These are phyloP conservation scores for Metschnikowia orientalis DNA, from an alignment of 805 yeast genomes.

Conservation along the genomic window DNA sequence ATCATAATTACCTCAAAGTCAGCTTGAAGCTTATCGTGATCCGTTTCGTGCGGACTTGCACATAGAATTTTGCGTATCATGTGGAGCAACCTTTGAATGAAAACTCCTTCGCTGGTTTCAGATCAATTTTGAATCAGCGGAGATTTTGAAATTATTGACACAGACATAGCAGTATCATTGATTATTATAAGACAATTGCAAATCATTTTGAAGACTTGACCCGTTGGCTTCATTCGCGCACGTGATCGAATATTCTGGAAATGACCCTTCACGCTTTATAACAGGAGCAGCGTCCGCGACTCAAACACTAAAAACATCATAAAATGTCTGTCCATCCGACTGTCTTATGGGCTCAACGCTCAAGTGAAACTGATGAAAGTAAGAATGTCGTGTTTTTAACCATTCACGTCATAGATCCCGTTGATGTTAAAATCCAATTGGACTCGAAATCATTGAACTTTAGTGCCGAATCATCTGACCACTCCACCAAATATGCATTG, in stretches of 20 bases:
- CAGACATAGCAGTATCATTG: not conserved
- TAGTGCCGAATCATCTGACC: slow-evolving; percentile 39
- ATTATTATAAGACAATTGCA: too few species aligned
- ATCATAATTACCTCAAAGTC: slow-evolving; percentile 9
- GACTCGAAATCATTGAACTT: slow-evolving; percentile 53
- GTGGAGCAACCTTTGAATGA: not conserved
- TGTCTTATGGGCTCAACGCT: slow-evolving; percentile 97
- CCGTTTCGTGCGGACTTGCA: too few species aligned
- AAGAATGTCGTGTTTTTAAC: slow-evolving; percentile 78
- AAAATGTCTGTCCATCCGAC: slow-evolving; percentile 31
- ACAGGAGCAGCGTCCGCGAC: not conserved
- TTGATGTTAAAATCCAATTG: slow-evolving; percentile 56
- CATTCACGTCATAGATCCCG: slow-evolving; percentile 67
- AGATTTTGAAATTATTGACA: not conserved
- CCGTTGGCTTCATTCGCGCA: too few species aligned
- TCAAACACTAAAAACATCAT: too few species aligned
- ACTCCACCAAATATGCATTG: slow-evolving; percentile 55
- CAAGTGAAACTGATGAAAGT: slow-evolving; percentile 62
- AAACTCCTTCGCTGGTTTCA: not conserved
- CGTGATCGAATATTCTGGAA: slow-evolving; percentile 22
- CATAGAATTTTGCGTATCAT: not conserved
- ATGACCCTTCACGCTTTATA: too few species aligned
- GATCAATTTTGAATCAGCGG: not conserved
- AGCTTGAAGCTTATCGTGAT: slow-evolving; percentile 4
- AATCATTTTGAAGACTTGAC: too few species aligned